Evolutionary conservation across 441 rosid species (phyloP).

Genomic region (Pelargonium myrrhifolium): DNA sequence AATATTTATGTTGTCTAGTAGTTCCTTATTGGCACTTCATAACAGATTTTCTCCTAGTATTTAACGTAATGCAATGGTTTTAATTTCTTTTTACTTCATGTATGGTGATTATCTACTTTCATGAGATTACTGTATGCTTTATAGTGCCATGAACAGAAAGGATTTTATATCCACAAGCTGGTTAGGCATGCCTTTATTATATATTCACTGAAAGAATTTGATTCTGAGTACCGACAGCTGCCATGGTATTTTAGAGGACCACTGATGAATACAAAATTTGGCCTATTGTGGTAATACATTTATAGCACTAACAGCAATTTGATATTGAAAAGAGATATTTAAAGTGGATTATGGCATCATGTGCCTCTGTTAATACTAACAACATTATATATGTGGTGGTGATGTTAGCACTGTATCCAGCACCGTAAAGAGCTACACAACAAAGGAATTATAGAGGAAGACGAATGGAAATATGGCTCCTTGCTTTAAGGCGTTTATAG

Average conservation of each 20-base stretch:
- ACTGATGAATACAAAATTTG: background rate
- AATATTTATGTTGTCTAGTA: background rate
- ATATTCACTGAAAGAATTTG: no score
- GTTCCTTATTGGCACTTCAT: background rate
- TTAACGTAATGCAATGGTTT: background rate
- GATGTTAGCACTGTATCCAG: constrained; percentile 16
- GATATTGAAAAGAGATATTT: constrained; percentile 27
- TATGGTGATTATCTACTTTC: background rate
- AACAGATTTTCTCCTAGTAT: background rate
- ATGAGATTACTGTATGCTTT: background rate
- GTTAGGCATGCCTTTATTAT: background rate
- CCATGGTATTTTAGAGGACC: no score
- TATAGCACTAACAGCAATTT: constrained; percentile 22
- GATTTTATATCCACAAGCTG: background rate
- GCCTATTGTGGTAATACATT: constrained; percentile 10
- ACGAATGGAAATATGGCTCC: constrained; percentile 22
- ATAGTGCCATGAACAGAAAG: background rate
- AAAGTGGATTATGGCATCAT: constrained; percentile 45
- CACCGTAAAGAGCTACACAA: background rate
- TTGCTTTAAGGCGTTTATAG: constrained; percentile 21
- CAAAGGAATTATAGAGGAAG: constrained; percentile 3
- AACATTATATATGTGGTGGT: constrained; percentile 24
- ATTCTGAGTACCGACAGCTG: no score
- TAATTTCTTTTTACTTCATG: background rate
- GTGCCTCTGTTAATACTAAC: constrained; percentile 22